phyloP scores from a whole-genome alignment of 345 rosid genomes.

The Dipteronia dyeriana region DNA sequence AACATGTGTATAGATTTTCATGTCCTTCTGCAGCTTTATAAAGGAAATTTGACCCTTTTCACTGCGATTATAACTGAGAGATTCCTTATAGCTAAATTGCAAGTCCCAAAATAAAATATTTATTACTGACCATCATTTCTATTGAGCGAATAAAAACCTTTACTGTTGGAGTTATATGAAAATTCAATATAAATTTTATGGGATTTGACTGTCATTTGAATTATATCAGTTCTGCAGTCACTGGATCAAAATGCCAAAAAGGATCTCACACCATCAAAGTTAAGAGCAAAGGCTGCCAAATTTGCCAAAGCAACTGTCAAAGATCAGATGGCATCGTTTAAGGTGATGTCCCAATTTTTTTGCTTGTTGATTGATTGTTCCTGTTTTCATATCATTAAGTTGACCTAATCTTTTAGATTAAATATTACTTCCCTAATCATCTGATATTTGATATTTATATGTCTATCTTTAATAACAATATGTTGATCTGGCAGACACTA shows the following conservation, averaged over 20 bases:
- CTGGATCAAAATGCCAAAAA: constrained; percentile 78
- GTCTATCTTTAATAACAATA: background rate
- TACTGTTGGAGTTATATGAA: background rate
- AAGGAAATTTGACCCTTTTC: background rate
- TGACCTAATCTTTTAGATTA: background rate
- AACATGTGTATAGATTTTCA: background rate
- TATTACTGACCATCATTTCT: background rate
- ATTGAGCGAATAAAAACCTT: background rate
- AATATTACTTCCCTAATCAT: background rate
- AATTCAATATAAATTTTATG: constrained; percentile 16
- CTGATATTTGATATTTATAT: background rate
- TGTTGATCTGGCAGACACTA: background rate
- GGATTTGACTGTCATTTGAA: constrained; percentile 39
- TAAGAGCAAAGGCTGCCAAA: constrained; percentile 92
- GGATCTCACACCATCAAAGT: constrained; percentile 80
- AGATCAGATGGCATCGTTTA: constrained; percentile 91
- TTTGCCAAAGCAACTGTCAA: constrained; percentile 92
- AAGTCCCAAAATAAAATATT: background rate
- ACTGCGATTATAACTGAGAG: background rate
- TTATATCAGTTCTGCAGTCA: constrained; percentile 87
- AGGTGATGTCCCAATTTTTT: constrained; percentile 46
- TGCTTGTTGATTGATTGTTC: constrained; percentile 1
- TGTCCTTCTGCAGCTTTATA: background rate
- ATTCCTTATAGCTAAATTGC: background rate
- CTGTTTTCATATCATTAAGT: background rate